phyloP scores from a whole-genome alignment of 176 grass and related monocot species.

The sorghum (Sorghum bicolor) region Sorghum_bicolor_NCBIv3 NC_012873.2:57651501-57652000 shows the following conservation, averaged over 20 bases:
- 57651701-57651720: constrained; percentile 73
- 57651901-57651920: constrained; percentile 24
- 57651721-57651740: constrained; percentile 69
- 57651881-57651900: constrained; percentile 68
- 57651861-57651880: constrained; percentile 65
- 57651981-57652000: constrained; percentile 79
- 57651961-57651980: constrained; percentile 63
- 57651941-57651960: constrained; percentile 41
- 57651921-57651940: constrained; percentile 31
- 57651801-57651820: constrained; percentile 49
- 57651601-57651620: neutral
- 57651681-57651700: constrained; percentile 77
- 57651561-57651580: constrained; percentile 15
- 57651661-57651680: constrained; percentile 70
- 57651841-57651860: constrained; percentile 57
- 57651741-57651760: constrained; percentile 76
- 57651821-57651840: constrained; percentile 49
- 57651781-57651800: constrained; percentile 66
- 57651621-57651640: neutral
- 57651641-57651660: neutral
- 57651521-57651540: neutral
- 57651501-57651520: constrained; percentile 7
- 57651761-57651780: constrained; percentile 73
- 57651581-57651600: constrained; percentile 16
- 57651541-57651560: neutral